Evolutionary conservation across 371 early-diverging fungal species (phyloP).

Genomic region (Mortierella sp.): DNA sequence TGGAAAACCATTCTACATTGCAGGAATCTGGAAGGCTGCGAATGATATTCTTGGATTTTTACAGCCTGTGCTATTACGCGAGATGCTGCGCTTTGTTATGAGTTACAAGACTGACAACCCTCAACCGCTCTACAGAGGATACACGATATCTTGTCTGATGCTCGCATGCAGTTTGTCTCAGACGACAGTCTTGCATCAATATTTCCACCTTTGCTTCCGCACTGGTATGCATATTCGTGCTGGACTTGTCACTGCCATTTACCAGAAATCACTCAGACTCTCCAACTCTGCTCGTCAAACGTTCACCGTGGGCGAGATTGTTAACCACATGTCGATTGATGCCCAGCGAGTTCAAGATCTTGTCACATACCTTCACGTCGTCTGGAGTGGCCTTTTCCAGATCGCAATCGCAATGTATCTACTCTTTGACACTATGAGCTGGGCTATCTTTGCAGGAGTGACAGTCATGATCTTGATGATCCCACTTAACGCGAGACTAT

Average conservation of each 20-base stretch:
- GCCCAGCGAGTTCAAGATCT: constrained; percentile 82
- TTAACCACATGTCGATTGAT: constrained; percentile 94
- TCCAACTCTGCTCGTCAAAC: constrained; percentile 86
- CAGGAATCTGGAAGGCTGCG: constrained; percentile 80
- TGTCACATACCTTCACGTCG: constrained; percentile 80
- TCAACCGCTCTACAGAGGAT: constrained; percentile 72
- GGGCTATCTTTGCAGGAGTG: constrained; percentile 91
- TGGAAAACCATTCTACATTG: constrained; percentile 78
- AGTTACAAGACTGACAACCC: constrained; percentile 65
- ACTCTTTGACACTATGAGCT: constrained; percentile 87
- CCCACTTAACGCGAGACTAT: constrained; percentile 77
- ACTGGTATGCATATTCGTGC: constrained; percentile 88
- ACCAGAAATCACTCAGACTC: constrained; percentile 86
- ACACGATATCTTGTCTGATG: constrained; percentile 81
- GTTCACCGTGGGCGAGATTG: constrained; percentile 83
- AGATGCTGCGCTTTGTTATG: constrained; percentile 81
- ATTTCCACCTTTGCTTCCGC: constrained; percentile 85
- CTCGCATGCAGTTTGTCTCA: constrained; percentile 84
- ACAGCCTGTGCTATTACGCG: constrained; percentile 86
- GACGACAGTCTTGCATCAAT: constrained; percentile 91
- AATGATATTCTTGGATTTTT: constrained; percentile 88
- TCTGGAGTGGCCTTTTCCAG: constrained; percentile 95
- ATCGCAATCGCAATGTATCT: constrained; percentile 84
- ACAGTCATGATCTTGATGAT: constrained; percentile 83
- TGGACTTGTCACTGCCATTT: constrained; percentile 89